Conservation (phyloP, 139 green algal genomes). For the Micractinium sp. region DNA sequence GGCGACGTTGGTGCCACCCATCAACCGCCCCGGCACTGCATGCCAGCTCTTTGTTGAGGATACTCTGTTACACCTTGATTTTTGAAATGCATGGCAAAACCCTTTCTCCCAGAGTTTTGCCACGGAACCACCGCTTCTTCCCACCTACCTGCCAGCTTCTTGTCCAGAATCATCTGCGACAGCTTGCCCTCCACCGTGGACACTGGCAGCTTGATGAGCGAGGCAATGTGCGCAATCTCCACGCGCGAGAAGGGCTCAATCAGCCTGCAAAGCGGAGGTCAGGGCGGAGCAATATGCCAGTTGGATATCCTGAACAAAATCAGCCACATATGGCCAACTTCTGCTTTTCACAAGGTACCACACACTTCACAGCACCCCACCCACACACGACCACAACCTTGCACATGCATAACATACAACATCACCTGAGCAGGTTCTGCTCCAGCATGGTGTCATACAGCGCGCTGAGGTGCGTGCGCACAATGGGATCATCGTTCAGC, state of each 20-base stretch:
- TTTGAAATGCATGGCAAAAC: too few species aligned
- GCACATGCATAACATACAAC: neutral
- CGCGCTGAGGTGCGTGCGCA: constrained; percentile 86
- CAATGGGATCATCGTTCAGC: constrained; percentile 86
- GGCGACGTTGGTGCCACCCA: too few species aligned
- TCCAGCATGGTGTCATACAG: constrained; percentile 74
- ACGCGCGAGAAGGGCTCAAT: constrained; percentile 96
- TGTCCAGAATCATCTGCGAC: constrained; percentile 98
- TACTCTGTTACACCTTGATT: too few species aligned
- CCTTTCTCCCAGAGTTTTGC: too few species aligned
- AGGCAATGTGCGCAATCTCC: constrained; percentile 92
- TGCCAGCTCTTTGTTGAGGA: too few species aligned
- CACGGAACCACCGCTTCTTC: too few species aligned
- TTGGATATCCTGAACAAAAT: too few species aligned
- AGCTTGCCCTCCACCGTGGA: constrained; percentile 91
- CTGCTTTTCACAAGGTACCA: too few species aligned
- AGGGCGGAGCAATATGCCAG: neutral
- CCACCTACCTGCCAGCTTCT: constrained; percentile 86
- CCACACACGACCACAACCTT: too few species aligned
- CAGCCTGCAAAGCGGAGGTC: constrained; percentile 54
- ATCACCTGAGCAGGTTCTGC: constrained; percentile 62
- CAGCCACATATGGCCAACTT: too few species aligned
- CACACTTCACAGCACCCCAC: too few species aligned
- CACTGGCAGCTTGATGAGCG: constrained; percentile 88
- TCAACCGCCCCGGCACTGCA: too few species aligned